Evolutionary conservation across 2,329 filamentous ascomycete genomes (phyloP), one percentile per base, ranked within the genome.

Genomic region (Furcasterigmium furcatum): DNA sequence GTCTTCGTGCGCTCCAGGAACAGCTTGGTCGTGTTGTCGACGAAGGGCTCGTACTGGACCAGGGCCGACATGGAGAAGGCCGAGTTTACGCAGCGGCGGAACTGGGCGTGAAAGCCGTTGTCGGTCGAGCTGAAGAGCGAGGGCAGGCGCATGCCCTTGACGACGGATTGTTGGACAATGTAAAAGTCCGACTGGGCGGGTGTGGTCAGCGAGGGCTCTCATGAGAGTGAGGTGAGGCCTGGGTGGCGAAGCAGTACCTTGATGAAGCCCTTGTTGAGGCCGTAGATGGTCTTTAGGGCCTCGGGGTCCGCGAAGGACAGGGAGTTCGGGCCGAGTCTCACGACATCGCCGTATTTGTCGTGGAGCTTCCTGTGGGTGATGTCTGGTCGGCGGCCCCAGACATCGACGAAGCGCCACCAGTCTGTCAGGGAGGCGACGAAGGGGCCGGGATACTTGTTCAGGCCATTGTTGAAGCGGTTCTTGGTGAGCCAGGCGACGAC

Each of bases 61-160:
- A 92, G 70, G 0, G 85, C 79, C 9, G 80, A 85, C 87, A 91
- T 91, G 49, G 85, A 77, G 58, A 91, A 92, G 5, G 85, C 87
- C 49, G 76, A 79, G 65, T 87, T 91, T 46, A 94, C 85, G 52
- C 82, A 86, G 49, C 87, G 78, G 22, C 87, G 79, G 59, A 91
- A 85, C 56, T 84, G 80, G 34, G 85, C 80, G 61, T 92, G 88
- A 65, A 87, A 91, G 35, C 77, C 72, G 52, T 91, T 87, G 61
- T 88, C 81, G 7, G 79, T 83, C 1, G 87, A 88, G 58, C 83
- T 87, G 70, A 92, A 92, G 16, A 94, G 76, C 3, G 86, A 89
- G 27, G 80, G 79, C 0, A 91, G 73, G 3, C 79, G 75, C 49
- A 78, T 74, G 19, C 88, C 88, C 50, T 85, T 81, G 18, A 82